A percentile compares a stretch with the other conserved stretches of the same genome.
Evolutionary conservation across 2,329 filamentous ascomycete genomes (phyloP).

Genomic region (Alternaria alternata): DNA sequence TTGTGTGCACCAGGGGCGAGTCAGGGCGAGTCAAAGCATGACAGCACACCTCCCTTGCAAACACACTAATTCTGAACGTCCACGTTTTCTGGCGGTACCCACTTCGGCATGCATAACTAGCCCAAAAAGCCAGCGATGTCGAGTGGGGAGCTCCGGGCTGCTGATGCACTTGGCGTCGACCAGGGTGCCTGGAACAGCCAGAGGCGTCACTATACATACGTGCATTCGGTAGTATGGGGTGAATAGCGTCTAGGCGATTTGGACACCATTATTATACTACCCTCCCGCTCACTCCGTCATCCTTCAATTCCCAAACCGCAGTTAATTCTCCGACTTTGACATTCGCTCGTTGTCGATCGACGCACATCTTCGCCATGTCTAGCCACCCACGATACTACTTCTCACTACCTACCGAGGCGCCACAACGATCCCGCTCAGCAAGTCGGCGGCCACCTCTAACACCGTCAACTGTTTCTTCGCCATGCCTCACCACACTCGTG

Average conservation of each 20-base stretch:
- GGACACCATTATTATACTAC: constrained; percentile 44
- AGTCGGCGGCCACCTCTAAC: constrained; percentile 55
- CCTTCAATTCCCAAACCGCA: constrained; percentile 26
- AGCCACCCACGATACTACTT: constrained; percentile 49
- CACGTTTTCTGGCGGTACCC: constrained; percentile 49
- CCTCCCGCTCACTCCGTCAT: constrained; percentile 22
- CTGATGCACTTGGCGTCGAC: constrained; percentile 45
- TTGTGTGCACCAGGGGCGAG: constrained; percentile 36
- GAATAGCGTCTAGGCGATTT: constrained; percentile 49
- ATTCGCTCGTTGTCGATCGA: constrained; percentile 16
- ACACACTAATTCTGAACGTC: constrained; percentile 43
- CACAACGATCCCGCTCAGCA: constrained; percentile 45
- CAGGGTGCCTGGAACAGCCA: constrained; percentile 44
- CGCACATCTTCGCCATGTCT: constrained; percentile 41
- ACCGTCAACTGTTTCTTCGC: constrained; percentile 56
- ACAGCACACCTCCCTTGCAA: constrained; percentile 50
- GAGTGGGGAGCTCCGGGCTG: constrained; percentile 44
- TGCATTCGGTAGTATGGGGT: constrained; percentile 47
- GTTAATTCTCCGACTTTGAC: constrained; percentile 24
- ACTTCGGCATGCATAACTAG: constrained; percentile 42
- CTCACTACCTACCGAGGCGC: constrained; percentile 48
- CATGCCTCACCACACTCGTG: constrained; percentile 53
- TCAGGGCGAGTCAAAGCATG: constrained; percentile 49
- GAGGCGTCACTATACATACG: constrained; percentile 40
- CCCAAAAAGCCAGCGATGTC: constrained; percentile 39